A percentile compares a stretch with the other conserved stretches of the same genome.
phyloP scores from a whole-genome alignment of 345 rosid species.

The Salix udensis region DNA sequence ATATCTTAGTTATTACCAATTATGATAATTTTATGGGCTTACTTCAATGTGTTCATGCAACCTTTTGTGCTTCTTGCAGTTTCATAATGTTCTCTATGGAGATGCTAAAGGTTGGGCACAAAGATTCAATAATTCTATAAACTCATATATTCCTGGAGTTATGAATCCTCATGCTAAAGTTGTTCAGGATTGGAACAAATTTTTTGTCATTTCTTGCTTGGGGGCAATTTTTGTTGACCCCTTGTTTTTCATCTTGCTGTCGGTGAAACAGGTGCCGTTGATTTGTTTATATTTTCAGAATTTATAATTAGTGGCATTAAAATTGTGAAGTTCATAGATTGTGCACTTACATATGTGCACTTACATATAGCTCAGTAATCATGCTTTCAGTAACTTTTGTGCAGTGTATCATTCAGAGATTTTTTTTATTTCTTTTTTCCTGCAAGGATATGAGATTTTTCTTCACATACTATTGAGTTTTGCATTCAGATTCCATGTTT shows the following conservation, averaged over 20 bases:
- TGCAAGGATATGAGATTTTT: too few relatives aligned
- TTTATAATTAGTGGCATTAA: background rate
- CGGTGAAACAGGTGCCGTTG: conserved; percentile 43
- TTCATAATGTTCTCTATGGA: conserved; percentile 60
- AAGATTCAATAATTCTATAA: conserved; percentile 36
- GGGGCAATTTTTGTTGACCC: conserved; percentile 81
- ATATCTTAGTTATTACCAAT: background rate
- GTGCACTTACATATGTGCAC: background rate
- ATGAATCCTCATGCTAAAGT: conserved; percentile 73
- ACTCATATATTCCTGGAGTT: conserved; percentile 46
- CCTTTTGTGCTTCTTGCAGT: conserved; percentile 35
- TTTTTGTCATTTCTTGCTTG: conserved; percentile 65
- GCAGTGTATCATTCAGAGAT: too few relatives aligned
- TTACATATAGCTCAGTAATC: background rate
- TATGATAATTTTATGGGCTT: background rate
- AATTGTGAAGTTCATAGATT: background rate
- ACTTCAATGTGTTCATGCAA: conserved; percentile 2
- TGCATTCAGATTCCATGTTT: background rate
- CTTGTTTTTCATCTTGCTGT: conserved; percentile 68
- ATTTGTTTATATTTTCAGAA: background rate
- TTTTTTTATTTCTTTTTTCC: too few relatives aligned
- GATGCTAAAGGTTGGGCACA: conserved; percentile 88
- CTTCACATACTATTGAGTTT: too few relatives aligned
- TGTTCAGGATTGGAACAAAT: conserved; percentile 66
- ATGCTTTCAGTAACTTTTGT: background rate